Evolutionary conservation across 1,139 yeast genomes (phyloP).

Genomic region (Tardiomyces digboiensis): DNA sequence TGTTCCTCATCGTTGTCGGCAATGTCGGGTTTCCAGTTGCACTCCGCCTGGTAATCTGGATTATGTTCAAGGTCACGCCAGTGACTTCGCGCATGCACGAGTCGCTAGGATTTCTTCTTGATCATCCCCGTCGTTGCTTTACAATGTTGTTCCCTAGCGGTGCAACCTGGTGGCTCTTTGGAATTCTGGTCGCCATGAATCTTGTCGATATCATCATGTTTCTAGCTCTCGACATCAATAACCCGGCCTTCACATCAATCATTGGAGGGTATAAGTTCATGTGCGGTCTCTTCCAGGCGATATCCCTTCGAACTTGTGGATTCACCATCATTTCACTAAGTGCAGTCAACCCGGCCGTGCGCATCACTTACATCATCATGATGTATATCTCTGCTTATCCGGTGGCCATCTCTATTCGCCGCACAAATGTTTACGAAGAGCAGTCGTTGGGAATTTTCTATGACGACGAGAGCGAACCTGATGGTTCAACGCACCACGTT

Average conservation of each 20-base stretch:
- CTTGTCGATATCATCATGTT: conserved; percentile 71
- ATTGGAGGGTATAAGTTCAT: conserved; percentile 62
- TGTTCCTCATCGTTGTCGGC: conserved; percentile 75
- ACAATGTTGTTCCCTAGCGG: conserved; percentile 83
- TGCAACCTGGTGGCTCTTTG: conserved; percentile 92
- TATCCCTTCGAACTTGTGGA: conserved; percentile 93
- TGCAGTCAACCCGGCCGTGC: conserved; percentile 77
- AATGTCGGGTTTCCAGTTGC: conserved; percentile 90
- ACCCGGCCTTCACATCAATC: conserved; percentile 33
- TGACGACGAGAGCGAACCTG: conserved; percentile 32
- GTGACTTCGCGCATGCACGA: conserved; percentile 45
- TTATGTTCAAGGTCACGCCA: conserved; percentile 55
- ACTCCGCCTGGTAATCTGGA: conserved; percentile 74
- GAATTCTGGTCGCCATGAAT: conserved; percentile 63
- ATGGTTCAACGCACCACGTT: conserved; percentile 31
- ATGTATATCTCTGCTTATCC: conserved; percentile 98
- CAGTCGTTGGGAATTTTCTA: conserved; percentile 81
- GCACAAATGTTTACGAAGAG: conserved; percentile 96
- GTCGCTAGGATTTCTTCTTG: conserved; percentile 75
- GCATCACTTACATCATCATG: conserved; percentile 90
- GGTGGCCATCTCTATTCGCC: conserved; percentile 87
- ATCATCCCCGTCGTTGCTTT: conserved; percentile 96
- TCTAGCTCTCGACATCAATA: conserved; percentile 52
- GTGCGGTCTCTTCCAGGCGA: conserved; percentile 84
- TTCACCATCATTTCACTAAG: conserved; percentile 63